Conservation (phyloP, 2,329 filamentous ascomycete genomes). For the Alternaria ethzedia region DNA sequence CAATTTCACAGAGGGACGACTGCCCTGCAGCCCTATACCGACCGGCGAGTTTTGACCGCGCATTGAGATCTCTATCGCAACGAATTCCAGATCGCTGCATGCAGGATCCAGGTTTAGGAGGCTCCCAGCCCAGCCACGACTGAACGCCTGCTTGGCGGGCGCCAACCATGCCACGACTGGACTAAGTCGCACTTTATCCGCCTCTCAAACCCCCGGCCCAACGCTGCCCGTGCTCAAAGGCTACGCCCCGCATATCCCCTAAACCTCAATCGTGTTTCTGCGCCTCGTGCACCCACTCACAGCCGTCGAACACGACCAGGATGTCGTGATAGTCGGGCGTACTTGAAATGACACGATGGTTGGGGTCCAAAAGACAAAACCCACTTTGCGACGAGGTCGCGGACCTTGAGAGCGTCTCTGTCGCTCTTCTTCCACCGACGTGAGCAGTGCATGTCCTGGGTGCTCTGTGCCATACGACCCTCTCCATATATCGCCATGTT, state of each 20-base stretch:
- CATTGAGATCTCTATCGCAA: background rate
- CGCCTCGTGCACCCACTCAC: background rate
- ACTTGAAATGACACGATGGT: background rate
- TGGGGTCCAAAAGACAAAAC: constrained; percentile 1
- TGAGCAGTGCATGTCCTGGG: background rate
- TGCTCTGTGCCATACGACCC: background rate
- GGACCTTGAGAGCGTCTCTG: background rate
- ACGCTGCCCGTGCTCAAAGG: background rate
- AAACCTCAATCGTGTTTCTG: background rate
- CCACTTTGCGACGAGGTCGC: background rate
- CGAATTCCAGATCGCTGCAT: background rate
- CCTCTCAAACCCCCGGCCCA: background rate
- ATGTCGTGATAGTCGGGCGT: background rate
- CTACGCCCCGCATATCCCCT: background rate
- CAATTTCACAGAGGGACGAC: background rate
- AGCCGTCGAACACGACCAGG: background rate
- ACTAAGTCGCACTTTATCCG: background rate
- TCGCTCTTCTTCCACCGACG: background rate
- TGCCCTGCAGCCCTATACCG: background rate
- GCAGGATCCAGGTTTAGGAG: background rate
- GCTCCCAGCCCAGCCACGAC: background rate
- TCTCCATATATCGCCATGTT: background rate
- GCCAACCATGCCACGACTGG: background rate
- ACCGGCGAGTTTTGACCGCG: background rate
- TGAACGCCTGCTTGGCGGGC: background rate